Evolutionary conservation across 1,284 basidiomycete genomes (phyloP).

Genomic region (Trametes sp.): DNA sequence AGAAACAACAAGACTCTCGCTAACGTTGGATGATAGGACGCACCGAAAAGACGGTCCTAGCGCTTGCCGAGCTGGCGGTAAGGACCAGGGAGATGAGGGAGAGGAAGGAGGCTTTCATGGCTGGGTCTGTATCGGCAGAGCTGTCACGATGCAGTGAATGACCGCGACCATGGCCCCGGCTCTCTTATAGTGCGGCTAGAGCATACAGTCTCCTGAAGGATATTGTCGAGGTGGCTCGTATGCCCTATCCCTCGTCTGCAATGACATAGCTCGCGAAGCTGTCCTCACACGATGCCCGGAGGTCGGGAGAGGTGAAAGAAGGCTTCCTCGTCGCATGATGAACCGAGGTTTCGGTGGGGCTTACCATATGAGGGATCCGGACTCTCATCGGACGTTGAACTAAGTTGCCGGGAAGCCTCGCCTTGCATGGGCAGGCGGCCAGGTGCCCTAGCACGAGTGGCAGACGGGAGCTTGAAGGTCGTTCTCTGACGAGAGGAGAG

Average conservation of each 20-base stretch:
- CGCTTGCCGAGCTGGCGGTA: slow-evolving; percentile 38
- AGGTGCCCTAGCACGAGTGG: not conserved
- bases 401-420: not conserved
- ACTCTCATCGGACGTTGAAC: slow-evolving; percentile 15
- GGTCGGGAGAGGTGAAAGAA: not conserved
- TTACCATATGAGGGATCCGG: slow-evolving; percentile 8
- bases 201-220: not conserved
- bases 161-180: slow-evolving; percentile 11
- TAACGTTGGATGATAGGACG: not conserved
- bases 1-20: not conserved
- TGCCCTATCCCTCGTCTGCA: not conserved
- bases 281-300: not conserved
- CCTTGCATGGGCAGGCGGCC: not conserved
- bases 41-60: slow-evolving; percentile 50
- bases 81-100: slow-evolving; percentile 39
- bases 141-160: slow-evolving; percentile 7
- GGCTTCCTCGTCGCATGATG: slow-evolving; percentile 19
- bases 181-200: slow-evolving; percentile 9
- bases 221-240: not conserved
- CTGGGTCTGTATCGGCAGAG: slow-evolving; percentile 2
- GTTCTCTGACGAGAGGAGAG: not conserved
- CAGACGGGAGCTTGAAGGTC: not conserved
- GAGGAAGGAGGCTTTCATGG: slow-evolving; percentile 31
- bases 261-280: not conserved
- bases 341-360: slow-evolving; percentile 18